Evolutionary conservation across 345 rosid species (phyloP), one percentile per base, ranked within the genome.

Genomic region (Cardamine chenopodiifolia): DNA sequence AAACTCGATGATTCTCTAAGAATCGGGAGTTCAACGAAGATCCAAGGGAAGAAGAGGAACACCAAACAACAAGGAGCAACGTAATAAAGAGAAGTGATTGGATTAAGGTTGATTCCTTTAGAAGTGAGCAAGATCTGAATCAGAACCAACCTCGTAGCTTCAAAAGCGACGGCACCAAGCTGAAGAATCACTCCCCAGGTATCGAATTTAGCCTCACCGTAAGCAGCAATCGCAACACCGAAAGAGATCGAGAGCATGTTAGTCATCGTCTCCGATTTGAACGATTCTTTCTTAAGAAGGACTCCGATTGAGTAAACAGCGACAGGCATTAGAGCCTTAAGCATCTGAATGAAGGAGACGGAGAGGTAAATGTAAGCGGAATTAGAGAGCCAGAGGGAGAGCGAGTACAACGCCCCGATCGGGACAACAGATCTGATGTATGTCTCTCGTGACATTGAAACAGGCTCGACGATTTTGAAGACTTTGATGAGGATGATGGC

Each of bases 311-410:
- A 94, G 78, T 94, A 94, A 7, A 94, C 98, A 10, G 98, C 97
- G 2, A 94, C 97, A 1, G 98, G 97, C 98, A 94, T 94, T 9
- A 94, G 83, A 32, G 98, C 97, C 42, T 94, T 94, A 8, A 93
- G 87, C 98, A 93, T 93, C 88, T 93, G 98, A 72, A 93, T 93
- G 72, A 93, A 93, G 19, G 97, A 91, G 32, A 94, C 98, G 26
- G 98, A 94, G 72, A 94, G 87, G 80, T 91, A 94, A 20, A 94
- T 94, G 82, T 94, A 94, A n/a, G 98, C 97, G 31, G 98, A 94
- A 53, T 94, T 94, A 20, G 98, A 91, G 3, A 94, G 87, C 98
- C 98, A 93, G 40, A 93, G 93, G 60, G 89, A 84, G 76, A 93
- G 85, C 3, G 98, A 86, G 81, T 93, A 93, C 12, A 93, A 74